Conservation (phyloP, 1,139 yeast genomes). For the Magnusiomyces tetraspermus region DNA sequence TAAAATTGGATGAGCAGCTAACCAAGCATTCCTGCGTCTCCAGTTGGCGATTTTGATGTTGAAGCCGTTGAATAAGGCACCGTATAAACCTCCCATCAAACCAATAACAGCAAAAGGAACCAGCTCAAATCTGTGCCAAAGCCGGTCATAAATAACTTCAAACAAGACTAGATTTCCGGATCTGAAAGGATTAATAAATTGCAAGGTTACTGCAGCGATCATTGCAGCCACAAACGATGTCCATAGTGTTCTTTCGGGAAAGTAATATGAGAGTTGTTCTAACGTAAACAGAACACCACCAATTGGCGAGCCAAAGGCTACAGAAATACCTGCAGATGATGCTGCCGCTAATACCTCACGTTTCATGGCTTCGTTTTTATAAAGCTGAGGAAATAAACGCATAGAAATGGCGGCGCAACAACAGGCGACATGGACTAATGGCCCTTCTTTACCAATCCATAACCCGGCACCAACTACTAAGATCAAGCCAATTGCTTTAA, state of each 20-base stretch:
- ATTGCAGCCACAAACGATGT: conserved; percentile 71
- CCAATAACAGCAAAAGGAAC: conserved; percentile 64
- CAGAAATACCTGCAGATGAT: conserved; percentile 90
- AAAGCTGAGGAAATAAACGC: conserved; percentile 29
- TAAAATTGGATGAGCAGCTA: conserved; percentile 26
- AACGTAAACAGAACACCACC: conserved; percentile 87
- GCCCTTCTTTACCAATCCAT: conserved; percentile 92
- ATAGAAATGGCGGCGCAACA: conserved; percentile 46
- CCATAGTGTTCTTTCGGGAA: conserved; percentile 66
- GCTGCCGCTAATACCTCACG: conserved; percentile 73
- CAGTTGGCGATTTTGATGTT: conserved; percentile 40
- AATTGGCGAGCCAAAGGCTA: conserved; percentile 89
- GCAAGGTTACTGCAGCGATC: conserved; percentile 55
- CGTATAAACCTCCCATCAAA: conserved; percentile 57
- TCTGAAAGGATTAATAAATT: conserved; percentile 51
- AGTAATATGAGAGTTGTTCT: conserved; percentile 60
- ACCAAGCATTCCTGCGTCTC: conserved; percentile 23
- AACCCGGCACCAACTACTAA: conserved; percentile 72
- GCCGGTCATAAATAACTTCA: conserved; percentile 56
- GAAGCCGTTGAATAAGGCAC: conserved; percentile 43
- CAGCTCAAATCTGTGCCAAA: conserved; percentile 64
- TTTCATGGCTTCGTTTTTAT: conserved; percentile 33
- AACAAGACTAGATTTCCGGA: conserved; percentile 52
- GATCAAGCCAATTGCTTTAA: conserved; percentile 47
- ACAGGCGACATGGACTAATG: conserved; percentile 78